These are phyloP conservation scores for Agaricales sp. DNA, from an alignment of 1,284 basidiomycete genomes.

Conservation along the genomic window DNA sequence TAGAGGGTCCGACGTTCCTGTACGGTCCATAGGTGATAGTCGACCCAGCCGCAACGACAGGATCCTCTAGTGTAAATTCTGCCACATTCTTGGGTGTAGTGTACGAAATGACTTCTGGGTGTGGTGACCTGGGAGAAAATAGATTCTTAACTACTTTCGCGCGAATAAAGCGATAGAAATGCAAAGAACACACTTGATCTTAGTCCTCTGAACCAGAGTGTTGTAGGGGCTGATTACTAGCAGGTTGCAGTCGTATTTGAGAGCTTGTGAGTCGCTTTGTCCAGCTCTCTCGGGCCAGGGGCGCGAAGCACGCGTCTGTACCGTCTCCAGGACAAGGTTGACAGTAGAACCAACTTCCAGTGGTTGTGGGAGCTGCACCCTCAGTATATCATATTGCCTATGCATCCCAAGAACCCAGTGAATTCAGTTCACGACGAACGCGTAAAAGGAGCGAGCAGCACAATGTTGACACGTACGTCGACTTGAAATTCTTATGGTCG, in stretches of 20 bases:
- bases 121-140: conserved; percentile 40
- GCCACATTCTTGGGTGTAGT: conserved; percentile 50
- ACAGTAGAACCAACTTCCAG: conserved; percentile 45
- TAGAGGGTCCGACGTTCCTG: conserved; percentile 47
- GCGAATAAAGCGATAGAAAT: neutral
- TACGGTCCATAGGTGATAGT: conserved; percentile 88
- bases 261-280: conserved; percentile 74
- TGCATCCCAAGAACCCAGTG: neutral
- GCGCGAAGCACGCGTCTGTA: conserved; percentile 65
- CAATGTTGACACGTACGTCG: neutral
- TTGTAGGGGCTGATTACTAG: conserved; percentile 78
- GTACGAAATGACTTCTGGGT: conserved; percentile 59
- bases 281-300: conserved; percentile 67
- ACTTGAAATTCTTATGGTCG: neutral
- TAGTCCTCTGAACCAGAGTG: conserved; percentile 76
- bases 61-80: conserved; percentile 41
- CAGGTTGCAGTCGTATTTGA: conserved; percentile 69
- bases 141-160: conserved; percentile 6
- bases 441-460: neutral
- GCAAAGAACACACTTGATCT: conserved; percentile 57
- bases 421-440: neutral
- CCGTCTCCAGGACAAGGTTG: conserved; percentile 68
- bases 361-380: conserved; percentile 32
- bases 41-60: conserved; percentile 67
- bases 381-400: conserved; percentile 29